Evolutionary conservation across 164 flowering plant species (phyloP).

Genomic region (Vitis vinifera): ASM3070453v1 NC_081811.1:25772001-25772500

Average conservation of each 20-base stretch:
- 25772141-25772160: conserved; percentile 12
- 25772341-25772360: conserved; percentile 27
- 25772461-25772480: conserved; percentile 27
- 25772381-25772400: conserved; percentile 46
- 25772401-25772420: conserved; percentile 27
- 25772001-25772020: not conserved
- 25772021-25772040: conserved; percentile 7
- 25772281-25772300: conserved; percentile 23
- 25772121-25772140: conserved; percentile 15
- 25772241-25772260: conserved; percentile 17
- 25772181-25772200: conserved; percentile 33
- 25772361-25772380: conserved; percentile 39
- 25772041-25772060: conserved; percentile 23
- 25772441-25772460: conserved; percentile 25
- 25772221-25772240: conserved; percentile 16
- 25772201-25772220: conserved; percentile 27
- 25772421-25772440: conserved; percentile 36
- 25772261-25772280: conserved; percentile 20
- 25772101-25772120: conserved; percentile 14
- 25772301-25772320: conserved; percentile 34
- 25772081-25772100: conserved; percentile 14
- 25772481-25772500: conserved; percentile 32
- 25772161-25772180: conserved; percentile 26
- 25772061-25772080: conserved; percentile 11
- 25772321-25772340: conserved; percentile 15